phyloP scores from a whole-genome alignment of 495 filamentous ascomycete genomes.

The Hypoxylon fuscum region DNA sequence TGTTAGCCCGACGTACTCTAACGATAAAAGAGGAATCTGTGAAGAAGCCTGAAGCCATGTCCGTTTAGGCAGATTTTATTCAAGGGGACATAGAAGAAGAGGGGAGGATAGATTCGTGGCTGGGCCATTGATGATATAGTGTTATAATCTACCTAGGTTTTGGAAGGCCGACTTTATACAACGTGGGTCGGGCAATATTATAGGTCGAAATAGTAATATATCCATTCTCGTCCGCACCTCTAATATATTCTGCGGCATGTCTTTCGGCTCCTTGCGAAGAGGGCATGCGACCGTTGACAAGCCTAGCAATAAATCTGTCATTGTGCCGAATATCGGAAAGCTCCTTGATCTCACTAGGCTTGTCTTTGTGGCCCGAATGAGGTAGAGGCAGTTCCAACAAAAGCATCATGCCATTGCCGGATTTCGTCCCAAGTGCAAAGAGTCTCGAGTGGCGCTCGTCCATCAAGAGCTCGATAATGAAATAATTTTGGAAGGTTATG shows the following conservation, averaged over 20 bases:
- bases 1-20: constrained; percentile 16
- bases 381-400: constrained; percentile 43
- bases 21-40: constrained; percentile 8
- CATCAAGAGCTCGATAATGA: constrained; percentile 43
- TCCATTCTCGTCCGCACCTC: background rate
- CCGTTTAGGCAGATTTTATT: background rate
- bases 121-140: too few relatives aligned
- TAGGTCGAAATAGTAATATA: constrained; percentile 17
- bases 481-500: constrained; percentile 41
- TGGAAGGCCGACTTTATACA: constrained; percentile 20
- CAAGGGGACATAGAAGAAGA: too few relatives aligned
- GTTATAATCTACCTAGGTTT: background rate
- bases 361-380: constrained; percentile 14
- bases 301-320: constrained; percentile 31
- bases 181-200: background rate
- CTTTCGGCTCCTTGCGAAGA: background rate
- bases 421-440: constrained; percentile 40
- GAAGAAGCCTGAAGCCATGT: constrained; percentile 2
- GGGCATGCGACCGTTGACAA: constrained; percentile 3
- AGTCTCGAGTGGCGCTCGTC: constrained; percentile 33
- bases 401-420: constrained; percentile 34
- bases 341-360: constrained; percentile 29
- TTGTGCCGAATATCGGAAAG: constrained; percentile 38
- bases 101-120: too few relatives aligned
- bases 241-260: too few relatives aligned